A percentile compares a stretch with the other conserved stretches of the same genome.
Evolutionary conservation across 768 basidiomycete genomes (phyloP).

Genomic region (Pleurotus pulmonarius): DNA sequence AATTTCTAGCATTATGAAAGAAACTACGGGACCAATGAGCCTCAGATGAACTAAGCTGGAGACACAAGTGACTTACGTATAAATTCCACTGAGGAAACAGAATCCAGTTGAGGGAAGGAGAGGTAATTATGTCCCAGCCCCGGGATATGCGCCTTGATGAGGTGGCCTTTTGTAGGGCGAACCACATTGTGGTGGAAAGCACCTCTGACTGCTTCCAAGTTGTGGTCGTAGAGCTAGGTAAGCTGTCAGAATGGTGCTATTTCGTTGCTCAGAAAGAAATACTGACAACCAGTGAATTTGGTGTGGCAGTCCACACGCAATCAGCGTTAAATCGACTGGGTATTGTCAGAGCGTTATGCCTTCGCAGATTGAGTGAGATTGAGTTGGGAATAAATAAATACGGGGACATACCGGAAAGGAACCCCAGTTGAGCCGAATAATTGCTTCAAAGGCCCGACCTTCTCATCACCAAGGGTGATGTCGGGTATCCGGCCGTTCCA

Average conservation of each 20-base stretch:
- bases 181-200: slow-evolving; percentile 48
- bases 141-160: slow-evolving; percentile 48
- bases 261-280: background rate
- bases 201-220: slow-evolving; percentile 44
- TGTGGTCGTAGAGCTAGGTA: slow-evolving; percentile 48
- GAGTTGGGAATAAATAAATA: background rate
- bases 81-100: slow-evolving; percentile 47
- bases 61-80: slow-evolving; percentile 34
- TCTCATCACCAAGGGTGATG: slow-evolving; percentile 47
- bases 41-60: background rate
- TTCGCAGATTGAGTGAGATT: slow-evolving; percentile 15
- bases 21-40: slow-evolving; percentile 33
- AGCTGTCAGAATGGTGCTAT: too few relatives aligned
- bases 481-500: slow-evolving; percentile 55
- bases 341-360: slow-evolving; percentile 56
- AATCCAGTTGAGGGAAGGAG: slow-evolving; percentile 48
- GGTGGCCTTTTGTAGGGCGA: slow-evolving; percentile 25
- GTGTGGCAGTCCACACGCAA: slow-evolving; percentile 57
- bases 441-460: slow-evolving; percentile 46
- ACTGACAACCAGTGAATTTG: slow-evolving; percentile 47
- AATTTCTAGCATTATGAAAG: slow-evolving; percentile 64
- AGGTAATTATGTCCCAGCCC: slow-evolving; percentile 55
- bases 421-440: slow-evolving; percentile 55
- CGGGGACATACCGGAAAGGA: slow-evolving; percentile 45
- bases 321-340: slow-evolving; percentile 63